Base-by-base conservation (phyloP, 148 eudicot species). In the Nepenthes gracilis region DNA sequence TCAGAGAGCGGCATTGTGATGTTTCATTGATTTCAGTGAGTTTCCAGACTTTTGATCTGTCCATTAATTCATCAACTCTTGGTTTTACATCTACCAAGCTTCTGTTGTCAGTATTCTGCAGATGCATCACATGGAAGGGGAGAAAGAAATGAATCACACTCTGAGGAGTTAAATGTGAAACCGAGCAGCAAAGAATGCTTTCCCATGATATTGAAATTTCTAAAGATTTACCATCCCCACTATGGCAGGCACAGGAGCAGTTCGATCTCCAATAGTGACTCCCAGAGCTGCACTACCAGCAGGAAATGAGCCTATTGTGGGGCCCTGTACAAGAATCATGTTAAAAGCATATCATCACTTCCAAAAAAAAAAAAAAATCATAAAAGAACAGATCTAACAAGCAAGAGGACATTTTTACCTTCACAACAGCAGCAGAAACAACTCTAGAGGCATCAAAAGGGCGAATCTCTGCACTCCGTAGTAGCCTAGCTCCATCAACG, bases 1-100 rank as follows among this genome's bases (percentile, higher is more conserved):
- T 82, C 63, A 86, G 59, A 36, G 90, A 89, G 56, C 88, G 85
- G 66, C 90, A 86, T 71, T 89, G 94, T 47, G 88, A 74, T 75
- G 79, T 73, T 62, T 86, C 94, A 67, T 57, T 83, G 50, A 89
- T 80, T 73, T 86, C 90, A 33, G 81, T 62, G 67, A 76, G 67
- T 70, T 84, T 89, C 90, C 97, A 84, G 54, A 62, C 78, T 68
- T 78, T 84, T 36, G 90, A 75, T 65, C 77, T 89, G 33, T 86
- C 97, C 6, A 72, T 66, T 11, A 81, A 72, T 67, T 85, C 93
- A 55, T 89, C 87, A 55, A 77, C 67, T 69, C 80, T 86, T 35
- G 87, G 90, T 67, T 82, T 89, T 62, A 81, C 77, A 72, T 86
- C 94, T 51, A 60, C 71, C 69, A 78, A 43, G 69, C 58, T 79